Percentiles rank a stretch among this genome's conserved stretches.
These are phyloP conservation scores for Penicillium sp. DNA, from an alignment of 2,329 filamentous ascomycete species.

Conservation along the genomic window DNA sequence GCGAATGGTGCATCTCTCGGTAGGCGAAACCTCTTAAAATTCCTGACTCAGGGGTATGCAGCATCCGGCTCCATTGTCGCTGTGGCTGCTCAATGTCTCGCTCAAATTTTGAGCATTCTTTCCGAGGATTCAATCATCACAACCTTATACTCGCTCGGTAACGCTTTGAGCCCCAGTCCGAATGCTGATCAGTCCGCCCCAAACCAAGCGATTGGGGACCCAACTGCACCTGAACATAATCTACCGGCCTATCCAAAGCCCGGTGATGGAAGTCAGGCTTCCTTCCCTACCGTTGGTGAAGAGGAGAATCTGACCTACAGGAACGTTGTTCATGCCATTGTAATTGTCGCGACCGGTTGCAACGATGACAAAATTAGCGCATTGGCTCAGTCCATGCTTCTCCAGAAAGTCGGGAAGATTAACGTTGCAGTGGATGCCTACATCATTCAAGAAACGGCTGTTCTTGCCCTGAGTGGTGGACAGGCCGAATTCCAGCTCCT, in stretches of 20 bases:
- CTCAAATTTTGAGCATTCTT: slow-evolving; percentile 71
- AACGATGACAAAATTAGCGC: slow-evolving; percentile 89
- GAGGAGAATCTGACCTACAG: slow-evolving; percentile 75
- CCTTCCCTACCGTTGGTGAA: slow-evolving; percentile 66
- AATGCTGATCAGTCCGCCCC: slow-evolving; percentile 45
- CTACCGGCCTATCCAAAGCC: slow-evolving; percentile 35
- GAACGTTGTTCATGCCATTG: slow-evolving; percentile 92
- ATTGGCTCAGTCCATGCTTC: slow-evolving; percentile 85
- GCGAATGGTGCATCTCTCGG: slow-evolving; percentile 67
- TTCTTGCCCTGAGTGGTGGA: slow-evolving; percentile 70
- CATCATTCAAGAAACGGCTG: slow-evolving; percentile 77
- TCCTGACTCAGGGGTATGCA: slow-evolving; percentile 75
- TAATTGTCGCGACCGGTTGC: slow-evolving; percentile 75
- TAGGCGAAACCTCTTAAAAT: slow-evolving; percentile 73
- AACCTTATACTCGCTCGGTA: slow-evolving; percentile 92
- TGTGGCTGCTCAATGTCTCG: slow-evolving; percentile 78
- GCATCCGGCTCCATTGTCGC: slow-evolving; percentile 62
- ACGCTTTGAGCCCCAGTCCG: slow-evolving; percentile 74
- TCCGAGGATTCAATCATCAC: slow-evolving; percentile 93
- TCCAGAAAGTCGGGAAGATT: slow-evolving; percentile 91
- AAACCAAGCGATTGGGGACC: slow-evolving; percentile 26
- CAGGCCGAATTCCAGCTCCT: slow-evolving; percentile 78
- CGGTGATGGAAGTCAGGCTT: slow-evolving; percentile 52
- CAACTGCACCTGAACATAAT: slow-evolving; percentile 48
- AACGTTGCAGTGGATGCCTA: slow-evolving; percentile 73